A percentile compares a stretch with the other conserved stretches of the same genome.
These are phyloP conservation scores for Fusarium buxicola DNA, from an alignment of 2,329 filamentous ascomycete genomes.

Conservation along the genomic window DNA sequence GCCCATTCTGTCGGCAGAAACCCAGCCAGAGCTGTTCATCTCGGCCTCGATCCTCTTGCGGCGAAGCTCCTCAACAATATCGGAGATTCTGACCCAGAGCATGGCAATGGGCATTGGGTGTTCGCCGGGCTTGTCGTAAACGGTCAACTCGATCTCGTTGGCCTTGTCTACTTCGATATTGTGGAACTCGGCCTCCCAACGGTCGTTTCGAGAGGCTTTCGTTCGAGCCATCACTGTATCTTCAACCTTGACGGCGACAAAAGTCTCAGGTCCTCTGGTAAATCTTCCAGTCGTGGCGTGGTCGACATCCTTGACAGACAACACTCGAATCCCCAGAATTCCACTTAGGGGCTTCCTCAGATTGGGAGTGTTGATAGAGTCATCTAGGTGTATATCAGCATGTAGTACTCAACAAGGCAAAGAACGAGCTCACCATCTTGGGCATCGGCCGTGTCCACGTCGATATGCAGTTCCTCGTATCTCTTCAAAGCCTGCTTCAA, in stretches of 20 bases:
- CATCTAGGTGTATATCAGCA: constrained; percentile 69
- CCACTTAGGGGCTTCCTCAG: constrained; percentile 96
- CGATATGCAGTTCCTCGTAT: constrained; percentile 97
- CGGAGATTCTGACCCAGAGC: constrained; percentile 95
- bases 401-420: not conserved
- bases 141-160: constrained; percentile 96
- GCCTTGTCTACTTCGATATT: constrained; percentile 97
- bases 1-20: constrained; percentile 95
- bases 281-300: constrained; percentile 89
- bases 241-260: constrained; percentile 96
- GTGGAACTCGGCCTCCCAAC: constrained; percentile 92
- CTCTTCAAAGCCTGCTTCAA: constrained; percentile 95
- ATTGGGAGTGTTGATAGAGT: constrained; percentile 95
- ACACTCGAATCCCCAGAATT: constrained; percentile 85
- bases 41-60: constrained; percentile 97
- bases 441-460: constrained; percentile 82
- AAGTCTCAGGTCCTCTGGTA: constrained; percentile 91
- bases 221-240: constrained; percentile 92
- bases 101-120: constrained; percentile 93
- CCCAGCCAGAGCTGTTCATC: constrained; percentile 94
- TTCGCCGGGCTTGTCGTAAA: constrained; percentile 95
- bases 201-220: constrained; percentile 84
- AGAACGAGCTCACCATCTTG: constrained; percentile 75
- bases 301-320: constrained; percentile 93
- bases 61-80: constrained; percentile 97